Evolutionary conservation across 257 asterid species (phyloP), one percentile per base, ranked within the genome.

Genomic region (Solanum paucissectum): DNA sequence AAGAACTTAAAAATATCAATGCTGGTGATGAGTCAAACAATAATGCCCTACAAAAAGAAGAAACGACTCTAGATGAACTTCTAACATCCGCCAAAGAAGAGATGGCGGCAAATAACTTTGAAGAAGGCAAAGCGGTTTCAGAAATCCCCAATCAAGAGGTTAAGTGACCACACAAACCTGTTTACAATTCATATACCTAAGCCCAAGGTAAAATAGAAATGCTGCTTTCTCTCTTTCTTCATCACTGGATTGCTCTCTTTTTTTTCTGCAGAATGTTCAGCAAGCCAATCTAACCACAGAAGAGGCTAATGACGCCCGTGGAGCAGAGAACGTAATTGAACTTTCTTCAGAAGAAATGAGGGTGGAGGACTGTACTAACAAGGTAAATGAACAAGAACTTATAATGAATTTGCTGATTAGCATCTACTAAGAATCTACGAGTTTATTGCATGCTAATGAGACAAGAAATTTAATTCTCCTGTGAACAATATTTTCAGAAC

Each of bases 71-170:
- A 7, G 32, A 79, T 7, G 84, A 76, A 55, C 75, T 42, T 38
- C 83, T n/a, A 64, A 69, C 68, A 34, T 86, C 77, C 6, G 12
- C 58, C 85, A 49, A 38, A 25, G 87, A 87, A 86, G 84, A 44
- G 66, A 79, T 79, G 64, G 85, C 16, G 1, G 16, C 66, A 79
- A 79, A 76, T 42, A 90, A 38, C 68, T 62, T 37, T 42, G 66
- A 72, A 46, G 90, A 87, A 83, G 71, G 71, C 79, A 60, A 83
- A 44, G 32, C 18, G n/a, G 60, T 66, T 32, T 37, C 81, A 66
- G 87, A 79, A 52, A 68, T 73, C 81, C 88, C 85, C 72, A 85
- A n/a, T 68, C 87, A 85, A 79, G 88, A 89, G 91, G 90, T 36
- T 68, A 81, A 85, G 60, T 58, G 46, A 81, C 40, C 21, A 42